A percentile compares a stretch with the other conserved stretches of the same genome.
These are phyloP conservation scores for Hypomyces perniciosus DNA, from an alignment of 2,329 filamentous ascomycete genomes.

Conservation along the genomic window DNA sequence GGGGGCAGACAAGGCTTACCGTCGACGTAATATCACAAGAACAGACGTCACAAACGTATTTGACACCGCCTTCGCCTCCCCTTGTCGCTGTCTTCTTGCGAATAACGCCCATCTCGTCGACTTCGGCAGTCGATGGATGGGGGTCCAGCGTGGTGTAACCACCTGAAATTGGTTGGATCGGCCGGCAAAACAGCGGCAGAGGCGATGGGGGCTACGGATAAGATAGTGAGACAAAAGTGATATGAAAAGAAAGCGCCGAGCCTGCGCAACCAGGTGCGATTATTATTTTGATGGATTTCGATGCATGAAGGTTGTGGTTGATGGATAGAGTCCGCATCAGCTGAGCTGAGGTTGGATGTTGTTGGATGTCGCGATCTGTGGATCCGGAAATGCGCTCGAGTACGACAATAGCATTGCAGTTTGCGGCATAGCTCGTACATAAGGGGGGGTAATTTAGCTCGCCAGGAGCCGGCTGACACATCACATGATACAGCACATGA, in stretches of 20 bases:
- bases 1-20: constrained; percentile 46
- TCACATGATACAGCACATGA: not conserved
- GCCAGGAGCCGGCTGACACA: no score
- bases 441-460: no score
- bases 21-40: constrained; percentile 96
- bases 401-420: constrained; percentile 5
- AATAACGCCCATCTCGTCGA: constrained; percentile 75
- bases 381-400: constrained; percentile 9
- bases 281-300: constrained; percentile 26
- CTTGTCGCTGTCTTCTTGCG: constrained; percentile 87
- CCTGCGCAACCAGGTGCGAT: constrained; percentile 14
- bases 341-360: constrained; percentile 15
- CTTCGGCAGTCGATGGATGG: constrained; percentile 1
- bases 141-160: constrained; percentile 7
- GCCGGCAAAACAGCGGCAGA: constrained; percentile 10
- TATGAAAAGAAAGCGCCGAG: constrained; percentile 17
- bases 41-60: constrained; percentile 97
- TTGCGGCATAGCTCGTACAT: not conserved
- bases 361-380: constrained; percentile 11
- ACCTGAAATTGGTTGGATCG: constrained; percentile 9
- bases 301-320: constrained; percentile 12
- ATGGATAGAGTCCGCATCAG: constrained; percentile 12
- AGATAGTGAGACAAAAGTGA: constrained; percentile 3
- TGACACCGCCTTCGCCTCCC: constrained; percentile 81
- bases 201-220: not conserved